phyloP scores from a whole-genome alignment of 352 stramenopile genomes.

The Pythium inflatum region DNA sequence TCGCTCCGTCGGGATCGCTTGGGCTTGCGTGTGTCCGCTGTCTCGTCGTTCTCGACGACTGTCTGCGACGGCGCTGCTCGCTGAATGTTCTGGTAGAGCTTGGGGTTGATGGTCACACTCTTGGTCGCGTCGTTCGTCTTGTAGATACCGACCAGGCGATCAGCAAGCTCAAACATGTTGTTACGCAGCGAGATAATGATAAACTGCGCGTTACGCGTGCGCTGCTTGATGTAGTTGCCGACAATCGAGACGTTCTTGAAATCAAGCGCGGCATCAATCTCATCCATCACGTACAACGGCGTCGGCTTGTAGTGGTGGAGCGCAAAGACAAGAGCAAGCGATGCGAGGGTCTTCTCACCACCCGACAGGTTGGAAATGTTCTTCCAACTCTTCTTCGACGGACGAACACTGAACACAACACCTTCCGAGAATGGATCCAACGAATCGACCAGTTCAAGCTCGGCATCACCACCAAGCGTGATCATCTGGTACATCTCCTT shows the following conservation, averaged over 20 bases:
- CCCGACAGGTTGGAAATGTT: constrained; percentile 99
- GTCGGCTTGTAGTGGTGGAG: constrained; percentile 99
- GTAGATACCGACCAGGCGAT: constrained; percentile 99
- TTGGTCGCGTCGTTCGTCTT: constrained; percentile 99
- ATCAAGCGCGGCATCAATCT: constrained; percentile 94
- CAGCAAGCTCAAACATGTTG: constrained; percentile 99
- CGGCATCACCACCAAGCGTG: constrained; percentile 96
- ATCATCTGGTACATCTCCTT: constrained; percentile 99
- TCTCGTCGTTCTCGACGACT: constrained; percentile 9
- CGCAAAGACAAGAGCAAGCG: constrained; percentile 99
- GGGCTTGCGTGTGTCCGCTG: constrained; percentile 16
- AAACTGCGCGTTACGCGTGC: constrained; percentile 99
- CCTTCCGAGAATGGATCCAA: constrained; percentile 99
- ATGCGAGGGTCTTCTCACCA: constrained; percentile 99
- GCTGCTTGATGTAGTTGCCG: constrained; percentile 99
- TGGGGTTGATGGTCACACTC: constrained; percentile 99
- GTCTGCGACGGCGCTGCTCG: constrained; percentile 6
- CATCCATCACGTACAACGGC: constrained; percentile 99
- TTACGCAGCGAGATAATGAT: constrained; percentile 99
- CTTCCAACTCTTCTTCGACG: constrained; percentile 99
- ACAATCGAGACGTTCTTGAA: constrained; percentile 99
- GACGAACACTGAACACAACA: constrained; percentile 98
- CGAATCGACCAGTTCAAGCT: constrained; percentile 99
- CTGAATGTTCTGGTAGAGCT: constrained; percentile 67
- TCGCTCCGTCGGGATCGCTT: constrained; percentile 29